These are phyloP conservation scores for Penicillium sp. DNA, from an alignment of 2,329 filamentous ascomycete genomes.

Conservation along the genomic window DNA sequence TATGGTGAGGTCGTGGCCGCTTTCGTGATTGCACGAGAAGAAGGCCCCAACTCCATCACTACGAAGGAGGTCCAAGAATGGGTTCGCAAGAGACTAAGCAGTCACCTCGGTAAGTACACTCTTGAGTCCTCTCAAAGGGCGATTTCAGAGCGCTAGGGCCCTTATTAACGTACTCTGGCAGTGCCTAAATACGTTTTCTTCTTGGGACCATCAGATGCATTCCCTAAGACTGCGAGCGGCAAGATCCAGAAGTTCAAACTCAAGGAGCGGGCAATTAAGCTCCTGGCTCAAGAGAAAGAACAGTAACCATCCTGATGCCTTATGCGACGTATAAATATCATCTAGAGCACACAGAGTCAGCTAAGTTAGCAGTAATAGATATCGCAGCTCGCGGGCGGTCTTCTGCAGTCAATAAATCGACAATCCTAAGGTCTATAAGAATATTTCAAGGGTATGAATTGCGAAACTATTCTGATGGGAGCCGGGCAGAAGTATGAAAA, in stretches of 20 bases:
- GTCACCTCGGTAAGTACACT: constrained; percentile 58
- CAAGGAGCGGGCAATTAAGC: constrained; percentile 58
- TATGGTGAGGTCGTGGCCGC: constrained; percentile 85
- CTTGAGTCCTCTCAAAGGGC: background rate
- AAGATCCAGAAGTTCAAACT: constrained; percentile 96
- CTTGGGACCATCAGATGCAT: constrained; percentile 56
- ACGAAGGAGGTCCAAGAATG: constrained; percentile 62
- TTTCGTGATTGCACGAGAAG: constrained; percentile 62
- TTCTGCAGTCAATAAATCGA: background rate
- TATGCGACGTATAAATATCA: background rate
- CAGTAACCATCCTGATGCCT: background rate
- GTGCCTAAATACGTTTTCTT: constrained; percentile 90
- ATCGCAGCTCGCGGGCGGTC: background rate
- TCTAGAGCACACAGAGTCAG: background rate
- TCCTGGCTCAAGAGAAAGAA: constrained; percentile 37
- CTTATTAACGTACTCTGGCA: constrained; percentile 18
- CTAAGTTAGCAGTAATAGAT: background rate
- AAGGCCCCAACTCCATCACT: constrained; percentile 39
- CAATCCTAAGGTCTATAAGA: background rate
- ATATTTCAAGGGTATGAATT: no score
- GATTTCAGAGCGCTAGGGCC: background rate
- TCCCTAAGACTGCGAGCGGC: constrained; percentile 90
- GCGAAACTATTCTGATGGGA: no score
- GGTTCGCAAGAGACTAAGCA: constrained; percentile 66
- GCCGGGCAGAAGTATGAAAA: no score